Evolutionary conservation across 768 basidiomycete genomes (phyloP), one percentile per base, ranked within the genome.

Genomic region (Ramaria rubella): DNA sequence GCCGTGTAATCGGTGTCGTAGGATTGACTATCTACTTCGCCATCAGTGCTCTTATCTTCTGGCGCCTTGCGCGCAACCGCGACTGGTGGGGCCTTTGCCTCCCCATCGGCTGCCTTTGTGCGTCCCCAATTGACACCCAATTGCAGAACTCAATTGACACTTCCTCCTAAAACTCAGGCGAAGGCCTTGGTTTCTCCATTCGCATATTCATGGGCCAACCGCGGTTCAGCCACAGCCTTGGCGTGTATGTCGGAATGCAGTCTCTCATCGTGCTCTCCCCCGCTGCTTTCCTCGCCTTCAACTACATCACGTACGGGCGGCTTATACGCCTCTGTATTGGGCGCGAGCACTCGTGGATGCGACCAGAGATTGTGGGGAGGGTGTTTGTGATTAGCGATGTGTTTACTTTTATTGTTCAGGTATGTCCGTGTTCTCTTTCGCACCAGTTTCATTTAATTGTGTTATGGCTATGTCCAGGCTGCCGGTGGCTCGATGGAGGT

Each of bases 71-170:
- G 21, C 5, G 56, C 19, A 59, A 61, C n/a, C 65, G 60, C 8
- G 31, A 64, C 11, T 66, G 67, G 70, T 70, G 69, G 69, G 69
- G 62, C 15, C 48, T 71, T 34, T 70, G 62, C 51, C 64, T 71
- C 3, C 69, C 70, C 19, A 64, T 70, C 4, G 69, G 61, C 7
- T n/a, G 65, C n/a, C 27, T 62, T 9, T n/a, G 69, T 68, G 53
- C 8, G 61, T 23, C 11, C n/a, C n/a, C n/a, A 42, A 2, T 15
- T 17, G 27, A 24, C 9, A 24, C 23, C n/a, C 1, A 23, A 19
- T 26, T 26, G 6, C 24, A 8, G 12, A 12, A 17, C 5, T n/a
- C n/a, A n/a, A n/a, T n/a, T 27, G 27, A 48, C 23, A 45, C 8
- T 45, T 29, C 1, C 15, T 24, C 24, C 26, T 26, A 26, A 9